Evolutionary conservation across 2,329 filamentous ascomycete species (phyloP).

Genomic region (Xylariomycetidae sp.): DNA sequence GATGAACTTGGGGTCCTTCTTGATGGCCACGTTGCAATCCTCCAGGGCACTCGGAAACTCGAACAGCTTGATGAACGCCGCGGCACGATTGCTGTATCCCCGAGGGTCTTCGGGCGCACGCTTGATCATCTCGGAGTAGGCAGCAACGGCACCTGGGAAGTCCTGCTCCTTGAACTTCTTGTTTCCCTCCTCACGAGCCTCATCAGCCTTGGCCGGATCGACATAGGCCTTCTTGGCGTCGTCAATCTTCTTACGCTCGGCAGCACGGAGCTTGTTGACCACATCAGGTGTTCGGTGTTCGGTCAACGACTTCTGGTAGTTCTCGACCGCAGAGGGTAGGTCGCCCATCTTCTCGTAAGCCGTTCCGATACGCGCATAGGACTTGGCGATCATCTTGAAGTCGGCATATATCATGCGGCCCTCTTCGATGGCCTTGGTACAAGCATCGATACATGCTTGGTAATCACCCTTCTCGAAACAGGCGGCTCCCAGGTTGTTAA

Average conservation of each 20-base stretch:
- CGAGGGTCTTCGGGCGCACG: constrained; percentile 87
- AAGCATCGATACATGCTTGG: constrained; percentile 78
- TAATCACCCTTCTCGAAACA: constrained; percentile 96
- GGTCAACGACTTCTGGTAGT: constrained; percentile 90
- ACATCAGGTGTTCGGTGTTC: constrained; percentile 96
- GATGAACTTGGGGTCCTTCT: constrained; percentile 88
- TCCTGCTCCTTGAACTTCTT: constrained; percentile 95
- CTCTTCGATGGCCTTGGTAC: constrained; percentile 83
- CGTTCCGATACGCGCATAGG: constrained; percentile 92
- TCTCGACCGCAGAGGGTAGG: constrained; percentile 72
- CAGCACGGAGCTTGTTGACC: constrained; percentile 83
- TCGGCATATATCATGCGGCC: constrained; percentile 87
- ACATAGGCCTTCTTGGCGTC: constrained; percentile 75
- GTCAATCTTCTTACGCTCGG: constrained; percentile 81
- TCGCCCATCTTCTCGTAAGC: constrained; percentile 89
- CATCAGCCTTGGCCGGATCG: constrained; percentile 86
- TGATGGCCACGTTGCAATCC: constrained; percentile 88
- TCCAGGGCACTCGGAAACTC: constrained; percentile 90
- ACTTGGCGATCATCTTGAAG: constrained; percentile 98
- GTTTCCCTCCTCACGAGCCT: constrained; percentile 91
- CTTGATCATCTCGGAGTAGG: constrained; percentile 96
- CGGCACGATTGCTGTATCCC: constrained; percentile 95
- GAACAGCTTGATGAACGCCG: constrained; percentile 93
- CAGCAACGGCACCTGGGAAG: constrained; percentile 90
- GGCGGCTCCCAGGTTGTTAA: constrained; percentile 93